phyloP scores from a whole-genome alignment of 352 stramenopile genomes.

The Aphanomyces invadans region DNA sequence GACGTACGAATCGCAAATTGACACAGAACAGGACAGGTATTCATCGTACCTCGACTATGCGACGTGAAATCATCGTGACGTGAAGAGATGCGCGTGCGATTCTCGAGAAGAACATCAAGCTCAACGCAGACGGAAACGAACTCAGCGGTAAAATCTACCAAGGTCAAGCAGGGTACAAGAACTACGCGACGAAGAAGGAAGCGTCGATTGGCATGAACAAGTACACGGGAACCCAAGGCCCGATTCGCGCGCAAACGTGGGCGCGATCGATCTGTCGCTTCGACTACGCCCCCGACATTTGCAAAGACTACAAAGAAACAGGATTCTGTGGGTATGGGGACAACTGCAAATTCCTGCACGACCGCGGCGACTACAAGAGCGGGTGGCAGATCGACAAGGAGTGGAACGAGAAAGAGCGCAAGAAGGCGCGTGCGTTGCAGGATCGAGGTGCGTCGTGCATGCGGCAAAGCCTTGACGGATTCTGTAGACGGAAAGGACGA shows the following conservation, averaged over 20 bases:
- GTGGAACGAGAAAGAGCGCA: conserved; percentile 90
- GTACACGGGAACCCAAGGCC: conserved; percentile 88
- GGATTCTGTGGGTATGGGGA: conserved; percentile 98
- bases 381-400: conserved; percentile 97
- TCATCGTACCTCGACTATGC: background rate
- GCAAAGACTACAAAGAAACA: conserved; percentile 99
- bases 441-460: too few species aligned
- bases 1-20: conserved; percentile 78
- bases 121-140: conserved; percentile 60
- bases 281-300: conserved; percentile 97
- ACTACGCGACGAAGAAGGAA: conserved; percentile 84
- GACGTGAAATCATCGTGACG: background rate
- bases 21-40: conserved; percentile 68
- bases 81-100: conserved; percentile 64
- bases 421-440: conserved; percentile 69
- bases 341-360: conserved; percentile 97
- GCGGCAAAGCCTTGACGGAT: too few species aligned
- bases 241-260: conserved; percentile 92
- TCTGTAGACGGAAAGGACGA: conserved; percentile 17
- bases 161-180: conserved; percentile 78
- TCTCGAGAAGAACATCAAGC: conserved; percentile 68
- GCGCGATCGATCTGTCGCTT: conserved; percentile 92
- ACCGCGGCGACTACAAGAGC: conserved; percentile 95
- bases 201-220: conserved; percentile 85
- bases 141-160: conserved; percentile 76